Conservation (phyloP, 164 flowering plant genomes). For the Cinnamomum micranthum region DNA sequence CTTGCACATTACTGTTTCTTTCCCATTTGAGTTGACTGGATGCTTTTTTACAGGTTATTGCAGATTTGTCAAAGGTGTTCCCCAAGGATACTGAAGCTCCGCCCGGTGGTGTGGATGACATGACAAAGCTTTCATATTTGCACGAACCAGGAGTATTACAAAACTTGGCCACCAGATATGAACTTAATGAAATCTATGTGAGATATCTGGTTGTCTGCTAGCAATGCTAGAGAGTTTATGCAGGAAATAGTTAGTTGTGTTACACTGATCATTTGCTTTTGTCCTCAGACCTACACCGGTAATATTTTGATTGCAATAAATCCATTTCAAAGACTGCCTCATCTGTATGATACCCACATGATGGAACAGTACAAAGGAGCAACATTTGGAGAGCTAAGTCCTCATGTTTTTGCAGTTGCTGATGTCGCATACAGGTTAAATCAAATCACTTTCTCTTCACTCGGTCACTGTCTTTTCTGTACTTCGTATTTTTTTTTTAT, state of each 20-base stretch:
- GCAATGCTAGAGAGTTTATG: slow-evolving; percentile 3
- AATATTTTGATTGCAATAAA: slow-evolving; percentile 94
- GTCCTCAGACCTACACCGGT: slow-evolving; percentile 89
- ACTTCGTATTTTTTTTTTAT: not conserved
- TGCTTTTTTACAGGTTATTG: slow-evolving; percentile 54
- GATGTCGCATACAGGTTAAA: slow-evolving; percentile 91
- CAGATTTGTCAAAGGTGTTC: slow-evolving; percentile 65
- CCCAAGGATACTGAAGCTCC: slow-evolving; percentile 97
- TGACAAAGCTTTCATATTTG: slow-evolving; percentile 98
- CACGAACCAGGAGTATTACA: slow-evolving; percentile 98
- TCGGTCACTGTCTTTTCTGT: not conserved
- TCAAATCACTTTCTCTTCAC: not conserved
- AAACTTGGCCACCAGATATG: slow-evolving; percentile 88
- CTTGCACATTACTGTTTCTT: not conserved
- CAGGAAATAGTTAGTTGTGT: not conserved
- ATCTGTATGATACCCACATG: slow-evolving; percentile 97
- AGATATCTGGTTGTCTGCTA: slow-evolving; percentile 19
- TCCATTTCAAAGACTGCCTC: slow-evolving; percentile 98
- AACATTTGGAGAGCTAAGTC: slow-evolving; percentile 91
- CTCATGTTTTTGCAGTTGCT: slow-evolving; percentile 98
- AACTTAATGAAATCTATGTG: slow-evolving; percentile 97
- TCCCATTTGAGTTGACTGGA: slow-evolving; percentile 6
- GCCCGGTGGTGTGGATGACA: slow-evolving; percentile 98
- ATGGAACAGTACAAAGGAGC: slow-evolving; percentile 99
- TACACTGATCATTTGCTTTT: not conserved